phyloP scores from a whole-genome alignment of 495 filamentous ascomycete species.

The Filosporella fistucella region DNA sequence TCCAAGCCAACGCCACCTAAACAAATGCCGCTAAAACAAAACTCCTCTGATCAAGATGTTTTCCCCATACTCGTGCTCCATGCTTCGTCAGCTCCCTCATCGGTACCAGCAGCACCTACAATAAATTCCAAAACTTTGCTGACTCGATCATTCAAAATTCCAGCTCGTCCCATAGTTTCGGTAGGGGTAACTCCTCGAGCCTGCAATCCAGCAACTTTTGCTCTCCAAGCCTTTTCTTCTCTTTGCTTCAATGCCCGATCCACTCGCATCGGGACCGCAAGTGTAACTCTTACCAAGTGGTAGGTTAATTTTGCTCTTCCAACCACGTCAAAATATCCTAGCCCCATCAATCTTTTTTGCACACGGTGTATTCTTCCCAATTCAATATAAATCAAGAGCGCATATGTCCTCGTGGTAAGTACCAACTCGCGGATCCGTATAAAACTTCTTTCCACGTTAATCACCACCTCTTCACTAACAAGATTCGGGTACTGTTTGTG shows the following conservation, averaged over 20 bases:
- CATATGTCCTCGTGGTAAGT: slow-evolving; percentile 36
- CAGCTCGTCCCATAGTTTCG: slow-evolving; percentile 21
- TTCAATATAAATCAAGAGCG: slow-evolving; percentile 36
- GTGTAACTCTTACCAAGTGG: slow-evolving; percentile 35
- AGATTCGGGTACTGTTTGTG: slow-evolving; percentile 33
- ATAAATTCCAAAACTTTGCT: slow-evolving; percentile 37
- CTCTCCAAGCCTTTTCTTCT: slow-evolving; percentile 34
- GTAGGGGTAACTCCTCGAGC: slow-evolving; percentile 23
- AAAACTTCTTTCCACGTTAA: slow-evolving; percentile 32
- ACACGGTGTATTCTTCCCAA: slow-evolving; percentile 35
- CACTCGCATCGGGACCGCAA: slow-evolving; percentile 38
- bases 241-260: slow-evolving; percentile 34
- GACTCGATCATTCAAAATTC: slow-evolving; percentile 32
- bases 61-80: slow-evolving; percentile 23
- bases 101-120: slow-evolving; percentile 29
- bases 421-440: slow-evolving; percentile 32
- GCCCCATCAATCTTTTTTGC: slow-evolving; percentile 31
- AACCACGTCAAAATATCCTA: slow-evolving; percentile 36
- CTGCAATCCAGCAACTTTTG: slow-evolving; percentile 32
- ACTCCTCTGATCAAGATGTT: slow-evolving; percentile 13
- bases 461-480: slow-evolving; percentile 34
- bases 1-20: too few species aligned
- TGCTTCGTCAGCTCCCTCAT: slow-evolving; percentile 29
- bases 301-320: slow-evolving; percentile 32
- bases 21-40: too few species aligned